Base-by-base conservation (phyloP, 2,329 filamentous ascomycete genomes). In the Cladophialophora bantiana region DNA sequence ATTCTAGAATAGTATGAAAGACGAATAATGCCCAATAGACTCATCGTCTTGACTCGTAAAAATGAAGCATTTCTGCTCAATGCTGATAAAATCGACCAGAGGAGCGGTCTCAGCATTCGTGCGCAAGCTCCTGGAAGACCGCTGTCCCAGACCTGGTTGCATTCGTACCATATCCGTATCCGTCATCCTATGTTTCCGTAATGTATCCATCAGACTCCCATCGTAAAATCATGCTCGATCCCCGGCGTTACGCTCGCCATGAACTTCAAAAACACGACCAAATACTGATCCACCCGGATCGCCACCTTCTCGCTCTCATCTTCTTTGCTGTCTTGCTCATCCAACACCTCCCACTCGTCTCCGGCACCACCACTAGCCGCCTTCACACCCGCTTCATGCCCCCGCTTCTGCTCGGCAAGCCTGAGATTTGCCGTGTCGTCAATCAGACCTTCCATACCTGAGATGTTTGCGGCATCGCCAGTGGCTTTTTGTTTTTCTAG, bases 221-320 rank as follows among this genome's bases (percentile, higher is more conserved):
- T 97, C 0, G 94, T 98, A 78, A 96, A 97, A 78, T 98, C 94
- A 78, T 97, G 93, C 81, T 98, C 94, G 78, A 99, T 98, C 56
- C 94, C 94, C 5, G 95, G 95, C 15, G 94, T 98, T 53, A 99
- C 95, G 74, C 90, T 95, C 38, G 90, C 89, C 83, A 92, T 92
- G 78, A 92, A 92, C 85, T 84, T 84, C 68, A 84, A 73, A 72
- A 84, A 84, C 15, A 84, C 82, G 56, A 84, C 82, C 67, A 84
- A 70, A 74, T 84, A 84, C 74, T 84, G 82, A 73, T 84, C 82
- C 42, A 83, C 82, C 10, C 82, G 75, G 65, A 83, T 83, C 7
- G 82, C 82, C 60, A 78, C 74, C 64, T 81, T 78, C 64, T 82
- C 77, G 26, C 82, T 74, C 45, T 78, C 81, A 56, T 82, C 79